Evolutionary conservation across 2,329 filamentous ascomycete genomes (phyloP), one percentile per base, ranked within the genome.

Genomic region (Lasiodiplodia hormozganensis): DNA sequence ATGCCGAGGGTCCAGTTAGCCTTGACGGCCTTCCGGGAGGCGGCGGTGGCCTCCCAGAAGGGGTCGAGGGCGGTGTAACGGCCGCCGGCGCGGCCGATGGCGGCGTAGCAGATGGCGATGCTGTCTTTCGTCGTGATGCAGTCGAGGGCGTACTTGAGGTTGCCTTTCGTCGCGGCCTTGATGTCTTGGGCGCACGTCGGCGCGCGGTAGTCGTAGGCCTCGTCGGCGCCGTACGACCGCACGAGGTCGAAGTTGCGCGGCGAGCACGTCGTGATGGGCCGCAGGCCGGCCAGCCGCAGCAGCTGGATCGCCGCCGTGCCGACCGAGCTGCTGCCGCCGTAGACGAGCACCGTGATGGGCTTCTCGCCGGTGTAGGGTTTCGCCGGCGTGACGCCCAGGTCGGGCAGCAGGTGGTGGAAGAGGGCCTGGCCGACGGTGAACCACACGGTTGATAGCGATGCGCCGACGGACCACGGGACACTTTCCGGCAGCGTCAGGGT

Each of bases 271-370:
- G 82, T 76, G n/a, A 85, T 80, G 3, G 81, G 78, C 0, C 69
- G 75, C 18, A 80, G 74, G 0, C 84, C 83, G 16, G 80, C 18
- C 54, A 47, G 43, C n/a, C n/a, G 18, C 12, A 54, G 57, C 16
- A 85, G 56, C 71, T 86, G 84, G 4, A 84, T 79, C 0, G 81
- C 83, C 65, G 80, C 73, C 0, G 80, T 82, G 0, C 84, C 84
- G 0, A 76, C 80, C 0, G 82, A 75, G 1, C 82, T 83, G 40
- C 75, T 76, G 2, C 83, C 85, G 1, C 84, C 85, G 56, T 79
- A 80, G 3, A 86, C 80, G 1, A 86, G 73, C 0, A 86, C 34
- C 14, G 31, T 51, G 16, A 51, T 34, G 18, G 25, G 25, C 3
- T 23, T n/a, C 2, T 7, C 31, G 31, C 31, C 31, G 31, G 31